These are phyloP conservation scores for Talaromyces sp. DNA, from an alignment of 2,329 filamentous ascomycete species.

Conservation along the genomic window DNA sequence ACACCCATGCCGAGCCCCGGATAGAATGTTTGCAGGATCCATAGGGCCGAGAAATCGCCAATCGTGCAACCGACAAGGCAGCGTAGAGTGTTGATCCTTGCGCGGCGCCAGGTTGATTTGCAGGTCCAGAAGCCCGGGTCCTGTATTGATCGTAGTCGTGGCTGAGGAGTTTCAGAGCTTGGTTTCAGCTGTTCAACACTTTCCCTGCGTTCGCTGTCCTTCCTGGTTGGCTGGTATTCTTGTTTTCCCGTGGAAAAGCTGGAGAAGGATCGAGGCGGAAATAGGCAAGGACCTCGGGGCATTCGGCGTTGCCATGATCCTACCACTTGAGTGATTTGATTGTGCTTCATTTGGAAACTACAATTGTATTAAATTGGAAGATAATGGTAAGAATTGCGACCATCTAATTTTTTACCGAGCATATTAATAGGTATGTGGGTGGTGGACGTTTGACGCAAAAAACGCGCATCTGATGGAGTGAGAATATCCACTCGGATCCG, in stretches of 20 bases:
- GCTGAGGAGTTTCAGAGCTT: background rate
- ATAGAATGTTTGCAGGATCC: slow-evolving; percentile 51
- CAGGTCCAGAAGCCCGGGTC: slow-evolving; percentile 35
- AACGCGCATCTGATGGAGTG: background rate
- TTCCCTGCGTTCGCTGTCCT: background rate
- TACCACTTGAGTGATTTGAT: background rate
- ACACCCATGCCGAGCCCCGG: slow-evolving; percentile 47
- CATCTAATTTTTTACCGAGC: background rate
- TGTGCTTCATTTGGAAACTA: background rate
- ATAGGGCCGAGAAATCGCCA: slow-evolving; percentile 58
- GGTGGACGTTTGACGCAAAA: background rate
- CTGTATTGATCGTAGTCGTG: background rate
- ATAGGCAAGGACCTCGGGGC: background rate
- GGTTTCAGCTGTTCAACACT: background rate
- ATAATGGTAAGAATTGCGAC: background rate
- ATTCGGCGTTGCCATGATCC: background rate
- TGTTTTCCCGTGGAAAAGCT: background rate
- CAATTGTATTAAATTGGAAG: background rate
- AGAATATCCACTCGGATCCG: background rate
- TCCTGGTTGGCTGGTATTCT: background rate
- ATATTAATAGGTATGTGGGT: background rate
- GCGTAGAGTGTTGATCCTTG: slow-evolving; percentile 53
- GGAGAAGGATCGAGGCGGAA: background rate
- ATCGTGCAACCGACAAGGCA: slow-evolving; percentile 55
- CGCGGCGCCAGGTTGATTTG: slow-evolving; percentile 48